Percentiles rank a stretch among this genome's conserved stretches.
Evolutionary conservation across 2,329 filamentous ascomycete species (phyloP).

Genomic region (Xylariaceae sp.): DNA sequence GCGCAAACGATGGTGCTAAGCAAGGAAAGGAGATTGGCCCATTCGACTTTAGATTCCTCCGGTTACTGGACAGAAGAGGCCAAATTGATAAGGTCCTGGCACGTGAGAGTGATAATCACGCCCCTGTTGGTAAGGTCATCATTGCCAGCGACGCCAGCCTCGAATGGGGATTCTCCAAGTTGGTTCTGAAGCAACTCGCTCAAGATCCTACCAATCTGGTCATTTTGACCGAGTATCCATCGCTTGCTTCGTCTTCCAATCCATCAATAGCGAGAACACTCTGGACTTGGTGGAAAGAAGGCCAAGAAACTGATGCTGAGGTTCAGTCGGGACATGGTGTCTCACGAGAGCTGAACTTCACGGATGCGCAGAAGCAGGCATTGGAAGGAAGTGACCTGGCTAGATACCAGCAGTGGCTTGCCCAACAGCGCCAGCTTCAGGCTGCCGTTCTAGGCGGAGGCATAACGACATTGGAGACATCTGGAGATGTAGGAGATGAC

Average conservation of each 20-base stretch:
- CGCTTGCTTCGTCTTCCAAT: slow-evolving; percentile 37
- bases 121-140: slow-evolving; percentile 63
- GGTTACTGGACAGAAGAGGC: slow-evolving; percentile 73
- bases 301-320: slow-evolving; percentile 40
- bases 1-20: slow-evolving; percentile 44
- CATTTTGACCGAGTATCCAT: slow-evolving; percentile 73
- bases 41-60: slow-evolving; percentile 85
- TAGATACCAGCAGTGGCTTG: slow-evolving; percentile 87
- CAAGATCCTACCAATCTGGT: slow-evolving; percentile 75
- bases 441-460: slow-evolving; percentile 69
- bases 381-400: slow-evolving; percentile 71
- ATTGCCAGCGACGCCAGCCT: slow-evolving; percentile 84
- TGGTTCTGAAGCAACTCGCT: slow-evolving; percentile 69
- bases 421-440: slow-evolving; percentile 80
- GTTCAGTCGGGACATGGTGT: slow-evolving; percentile 48
- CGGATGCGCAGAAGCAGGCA: slow-evolving; percentile 56
- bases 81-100: slow-evolving; percentile 68
- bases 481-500: slow-evolving; percentile 73
- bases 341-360: slow-evolving; percentile 56
- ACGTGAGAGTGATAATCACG: slow-evolving; percentile 39
- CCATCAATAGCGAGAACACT: slow-evolving; percentile 66
- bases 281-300: slow-evolving; percentile 74
- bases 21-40: slow-evolving; percentile 57
- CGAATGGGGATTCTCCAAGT: slow-evolving; percentile 91
- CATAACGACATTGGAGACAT: slow-evolving; percentile 61